These are phyloP conservation scores for Fusarium sp. DNA, from an alignment of 2,329 filamentous ascomycete genomes.

Conservation along the genomic window DNA sequence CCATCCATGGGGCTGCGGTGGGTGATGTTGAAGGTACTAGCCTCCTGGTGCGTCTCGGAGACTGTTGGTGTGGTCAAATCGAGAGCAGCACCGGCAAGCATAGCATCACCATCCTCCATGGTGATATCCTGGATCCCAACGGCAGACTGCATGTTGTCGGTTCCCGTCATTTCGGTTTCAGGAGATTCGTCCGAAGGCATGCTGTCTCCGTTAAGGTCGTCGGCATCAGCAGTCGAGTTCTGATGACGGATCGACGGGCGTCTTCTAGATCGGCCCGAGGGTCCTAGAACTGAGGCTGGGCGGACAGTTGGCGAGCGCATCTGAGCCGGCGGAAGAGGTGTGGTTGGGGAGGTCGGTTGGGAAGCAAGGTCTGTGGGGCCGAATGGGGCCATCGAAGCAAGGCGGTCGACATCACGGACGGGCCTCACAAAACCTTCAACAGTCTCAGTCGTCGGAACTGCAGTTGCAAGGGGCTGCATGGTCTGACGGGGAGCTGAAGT, in stretches of 20 bases:
- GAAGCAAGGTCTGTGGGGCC: conserved; percentile 77
- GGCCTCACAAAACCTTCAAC: conserved; percentile 82
- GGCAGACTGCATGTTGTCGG: conserved; percentile 80
- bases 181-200: conserved; percentile 81
- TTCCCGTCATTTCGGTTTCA: conserved; percentile 81
- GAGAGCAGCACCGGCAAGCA: conserved; percentile 80
- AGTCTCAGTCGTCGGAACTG: conserved; percentile 74
- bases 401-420: conserved; percentile 82
- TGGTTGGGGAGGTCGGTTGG: conserved; percentile 93
- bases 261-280: conserved; percentile 68
- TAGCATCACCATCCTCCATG: conserved; percentile 82
- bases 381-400: conserved; percentile 82
- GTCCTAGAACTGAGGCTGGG: conserved; percentile 63
- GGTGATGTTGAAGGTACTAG: conserved; percentile 93
- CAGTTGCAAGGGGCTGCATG: conserved; percentile 73
- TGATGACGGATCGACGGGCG: conserved; percentile 91
- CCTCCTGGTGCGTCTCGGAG: conserved; percentile 82
- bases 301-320: conserved; percentile 64
- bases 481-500: conserved; percentile 60
- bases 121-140: conserved; percentile 87
- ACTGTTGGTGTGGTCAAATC: conserved; percentile 81
- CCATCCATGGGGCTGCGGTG: conserved; percentile 87
- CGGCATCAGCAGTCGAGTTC: conserved; percentile 87
- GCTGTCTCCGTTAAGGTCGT: conserved; percentile 88
- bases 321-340: conserved; percentile 78